A percentile compares a stretch with the other conserved stretches of the same genome.
phyloP scores from a whole-genome alignment of 345 rosid species.

The Toxicodendron radicans region DNA sequence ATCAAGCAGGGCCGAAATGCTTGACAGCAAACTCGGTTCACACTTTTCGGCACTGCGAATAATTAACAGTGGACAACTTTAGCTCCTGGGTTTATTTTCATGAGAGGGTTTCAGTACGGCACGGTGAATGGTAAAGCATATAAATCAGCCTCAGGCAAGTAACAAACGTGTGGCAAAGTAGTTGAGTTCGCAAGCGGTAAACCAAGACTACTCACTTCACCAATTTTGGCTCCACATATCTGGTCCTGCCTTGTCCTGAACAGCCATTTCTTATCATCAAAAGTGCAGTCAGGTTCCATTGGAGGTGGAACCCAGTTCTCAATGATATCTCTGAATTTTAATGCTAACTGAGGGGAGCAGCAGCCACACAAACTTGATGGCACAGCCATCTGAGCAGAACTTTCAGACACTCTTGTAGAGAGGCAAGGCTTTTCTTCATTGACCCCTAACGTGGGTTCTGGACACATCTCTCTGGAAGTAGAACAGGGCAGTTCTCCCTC shows the following conservation, averaged over 20 bases:
- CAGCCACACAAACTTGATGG: conserved; percentile 24
- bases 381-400: conserved; percentile 7
- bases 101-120: conserved; percentile 35
- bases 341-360: conserved; percentile 37
- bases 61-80: not conserved
- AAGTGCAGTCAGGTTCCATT: conserved; percentile 19
- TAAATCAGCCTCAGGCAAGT: conserved; percentile 41
- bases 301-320: conserved; percentile 45
- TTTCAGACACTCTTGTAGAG: conserved; percentile 13
- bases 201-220: conserved; percentile 16
- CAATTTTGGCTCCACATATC: conserved; percentile 12
- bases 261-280: conserved; percentile 41
- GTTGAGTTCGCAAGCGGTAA: conserved; percentile 3
- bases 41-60: conserved; percentile 14
- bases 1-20: conserved; percentile 2
- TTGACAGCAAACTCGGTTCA: conserved; percentile 10
- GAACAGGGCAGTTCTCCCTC: conserved; percentile 28
- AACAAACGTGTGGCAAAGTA: conserved; percentile 35
- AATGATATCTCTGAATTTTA: conserved; percentile 36
- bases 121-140: conserved; percentile 54
- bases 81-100: not conserved
- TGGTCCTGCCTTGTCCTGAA: conserved; percentile 19
- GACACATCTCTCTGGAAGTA: conserved; percentile 20
- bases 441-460: conserved; percentile 14
- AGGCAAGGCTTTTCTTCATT: conserved; percentile 21